Conservation (phyloP, 176 grass and related monocot species). For the Paspalum vaginatum region DNA sequence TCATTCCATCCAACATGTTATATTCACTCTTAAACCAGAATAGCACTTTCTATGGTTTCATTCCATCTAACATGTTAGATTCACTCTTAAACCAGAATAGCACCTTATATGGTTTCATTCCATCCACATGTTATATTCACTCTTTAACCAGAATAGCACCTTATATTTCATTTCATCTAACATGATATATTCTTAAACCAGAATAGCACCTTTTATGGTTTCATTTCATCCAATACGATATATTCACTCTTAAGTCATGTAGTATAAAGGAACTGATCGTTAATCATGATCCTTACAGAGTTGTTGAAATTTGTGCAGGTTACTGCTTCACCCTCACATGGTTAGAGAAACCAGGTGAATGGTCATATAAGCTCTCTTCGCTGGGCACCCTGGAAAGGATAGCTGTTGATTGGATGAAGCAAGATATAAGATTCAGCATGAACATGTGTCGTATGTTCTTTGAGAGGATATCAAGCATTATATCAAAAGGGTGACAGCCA, state of each 20-base stretch:
- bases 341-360: constrained; percentile 49
- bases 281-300: constrained; percentile 24
- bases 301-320: constrained; percentile 52
- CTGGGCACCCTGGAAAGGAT: constrained; percentile 68
- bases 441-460: constrained; percentile 73
- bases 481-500: constrained; percentile 1
- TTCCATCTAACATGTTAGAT: not conserved
- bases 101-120: not conserved
- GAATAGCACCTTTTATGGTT: not conserved
- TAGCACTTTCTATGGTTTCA: not conserved
- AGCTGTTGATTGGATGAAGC: constrained; percentile 73
- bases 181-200: no score
- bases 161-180: no score
- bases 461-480: constrained; percentile 38
- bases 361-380: constrained; percentile 59
- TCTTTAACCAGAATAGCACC: not conserved
- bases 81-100: not conserved
- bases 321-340: constrained; percentile 75
- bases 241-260: not conserved
- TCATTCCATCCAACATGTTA: not conserved
- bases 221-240: not conserved
- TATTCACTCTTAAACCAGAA: not conserved
- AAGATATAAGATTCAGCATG: constrained; percentile 60
- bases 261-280: constrained; percentile 1
- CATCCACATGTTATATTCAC: not conserved